Percentiles rank a stretch among this genome's conserved stretches.
These are phyloP conservation scores for Combretum micranthum DNA, from an alignment of 345 rosid species.

Conservation along the genomic window DNA sequence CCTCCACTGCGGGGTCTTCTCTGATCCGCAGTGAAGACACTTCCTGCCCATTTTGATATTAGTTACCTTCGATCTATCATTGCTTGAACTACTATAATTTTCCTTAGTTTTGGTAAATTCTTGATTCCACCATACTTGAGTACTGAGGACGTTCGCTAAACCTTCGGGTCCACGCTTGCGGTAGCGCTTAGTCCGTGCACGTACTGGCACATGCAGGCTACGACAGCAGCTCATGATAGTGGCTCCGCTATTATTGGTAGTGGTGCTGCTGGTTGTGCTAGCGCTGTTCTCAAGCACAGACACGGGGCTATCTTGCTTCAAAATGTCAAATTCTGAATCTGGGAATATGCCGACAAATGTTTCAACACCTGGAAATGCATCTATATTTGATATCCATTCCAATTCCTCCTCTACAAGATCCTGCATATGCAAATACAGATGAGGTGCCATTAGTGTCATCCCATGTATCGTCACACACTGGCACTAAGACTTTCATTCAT, in stretches of 20 bases:
- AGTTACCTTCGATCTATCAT: slow-evolving; percentile 6
- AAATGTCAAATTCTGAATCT: slow-evolving; percentile 17
- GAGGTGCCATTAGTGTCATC: no score
- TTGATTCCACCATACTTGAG: slow-evolving; percentile 18
- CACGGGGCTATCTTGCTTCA: slow-evolving; percentile 51
- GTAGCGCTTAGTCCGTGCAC: slow-evolving; percentile 56
- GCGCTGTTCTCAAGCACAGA: slow-evolving; percentile 63
- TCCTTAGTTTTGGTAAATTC: slow-evolving; percentile 9
- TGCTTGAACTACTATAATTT: slow-evolving; percentile 6
- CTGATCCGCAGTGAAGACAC: slow-evolving; percentile 77
- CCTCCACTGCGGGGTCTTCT: slow-evolving; percentile 90
- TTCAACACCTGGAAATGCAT: slow-evolving; percentile 65
- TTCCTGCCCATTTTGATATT: slow-evolving; percentile 43
- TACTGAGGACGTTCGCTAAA: slow-evolving; percentile 12
- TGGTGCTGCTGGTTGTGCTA: slow-evolving; percentile 25
- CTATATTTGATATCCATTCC: slow-evolving; percentile 76
- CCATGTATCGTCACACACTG: no score
- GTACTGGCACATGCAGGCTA: slow-evolving; percentile 35
- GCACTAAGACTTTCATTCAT: no score
- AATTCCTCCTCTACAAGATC: slow-evolving; percentile 67
- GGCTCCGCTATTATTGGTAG: slow-evolving; percentile 7
- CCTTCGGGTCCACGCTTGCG: slow-evolving; percentile 27
- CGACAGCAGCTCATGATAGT: slow-evolving; percentile 34
- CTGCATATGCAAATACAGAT: slow-evolving; percentile 18
- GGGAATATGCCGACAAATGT: slow-evolving; percentile 36